These are phyloP conservation scores for Fraxinus quadrangulata DNA, from an alignment of 257 asterid genomes.

Conservation along the genomic window DNA sequence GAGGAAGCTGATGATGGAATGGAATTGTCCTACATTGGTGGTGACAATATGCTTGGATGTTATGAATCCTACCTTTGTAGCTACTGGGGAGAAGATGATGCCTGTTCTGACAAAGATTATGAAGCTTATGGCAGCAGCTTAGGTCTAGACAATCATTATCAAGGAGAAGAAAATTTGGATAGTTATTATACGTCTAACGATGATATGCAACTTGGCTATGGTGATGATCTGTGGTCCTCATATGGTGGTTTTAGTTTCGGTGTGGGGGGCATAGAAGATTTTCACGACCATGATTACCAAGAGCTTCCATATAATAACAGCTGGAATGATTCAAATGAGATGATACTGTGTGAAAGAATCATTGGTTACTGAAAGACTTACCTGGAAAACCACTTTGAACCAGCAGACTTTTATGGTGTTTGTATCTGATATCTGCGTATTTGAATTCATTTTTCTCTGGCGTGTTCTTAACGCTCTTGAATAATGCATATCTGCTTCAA, in stretches of 20 bases:
- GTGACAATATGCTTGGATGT: slow-evolving; percentile 33
- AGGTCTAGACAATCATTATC: background rate
- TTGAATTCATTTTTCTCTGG: background rate
- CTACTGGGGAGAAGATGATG: slow-evolving; percentile 22
- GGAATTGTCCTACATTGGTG: background rate
- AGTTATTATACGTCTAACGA: background rate
- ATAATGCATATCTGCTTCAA: background rate
- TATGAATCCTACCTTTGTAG: slow-evolving; percentile 24
- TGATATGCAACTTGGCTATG: slow-evolving; percentile 1
- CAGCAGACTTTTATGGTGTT: background rate
- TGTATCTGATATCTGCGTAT: background rate
- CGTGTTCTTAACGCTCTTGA: background rate
- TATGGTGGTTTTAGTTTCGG: slow-evolving; percentile 7
- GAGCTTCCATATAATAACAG: background rate
- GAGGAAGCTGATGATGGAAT: slow-evolving; percentile 25
- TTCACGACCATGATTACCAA: background rate
- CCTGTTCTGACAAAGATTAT: background rate
- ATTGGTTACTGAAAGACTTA: slow-evolving; percentile 24
- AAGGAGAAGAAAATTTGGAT: slow-evolving; percentile 9
- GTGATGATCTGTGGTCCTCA: slow-evolving; percentile 20
- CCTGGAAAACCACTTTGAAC: background rate
- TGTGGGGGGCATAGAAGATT: slow-evolving; percentile 1
- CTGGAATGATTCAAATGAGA: slow-evolving; percentile 29
- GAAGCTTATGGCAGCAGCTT: background rate
- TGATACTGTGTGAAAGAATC: slow-evolving; percentile 26